Evolutionary conservation across 129 eudicot species (phyloP).

Genomic region (Pittosporum tobira): DNA sequence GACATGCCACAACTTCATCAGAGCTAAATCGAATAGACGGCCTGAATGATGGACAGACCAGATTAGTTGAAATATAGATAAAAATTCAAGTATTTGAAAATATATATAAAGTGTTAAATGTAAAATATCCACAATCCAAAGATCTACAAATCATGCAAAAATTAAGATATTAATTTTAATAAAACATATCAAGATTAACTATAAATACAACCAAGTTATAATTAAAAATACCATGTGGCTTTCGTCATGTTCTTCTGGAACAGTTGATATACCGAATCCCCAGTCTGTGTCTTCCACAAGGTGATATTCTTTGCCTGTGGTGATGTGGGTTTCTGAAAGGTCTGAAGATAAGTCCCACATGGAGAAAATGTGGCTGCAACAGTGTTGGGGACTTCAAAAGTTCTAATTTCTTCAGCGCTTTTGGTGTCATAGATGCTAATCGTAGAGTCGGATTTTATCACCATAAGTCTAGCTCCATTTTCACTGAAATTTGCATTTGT

Average conservation of each 20-base stretch:
- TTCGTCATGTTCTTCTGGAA: conserved; percentile 84
- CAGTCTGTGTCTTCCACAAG: conserved; percentile 59
- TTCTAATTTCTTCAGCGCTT: conserved; percentile 43
- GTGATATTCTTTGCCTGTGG: conserved; percentile 77
- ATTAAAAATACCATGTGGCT: conserved; percentile 53
- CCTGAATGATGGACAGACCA: conserved; percentile 34
- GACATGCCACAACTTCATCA: conserved; percentile 80
- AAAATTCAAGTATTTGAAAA: not conserved
- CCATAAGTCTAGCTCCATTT: conserved; percentile 81
- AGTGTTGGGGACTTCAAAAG: conserved; percentile 46
- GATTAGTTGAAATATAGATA: not conserved
- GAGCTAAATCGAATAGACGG: conserved; percentile 60
- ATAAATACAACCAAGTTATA: no score
- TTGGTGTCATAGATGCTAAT: conserved; percentile 61
- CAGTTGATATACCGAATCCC: conserved; percentile 50
- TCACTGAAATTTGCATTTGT: conserved; percentile 67
- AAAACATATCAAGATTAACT: no score
- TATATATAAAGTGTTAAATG: not conserved
- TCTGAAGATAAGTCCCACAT: conserved; percentile 78
- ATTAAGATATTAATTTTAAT: no score
- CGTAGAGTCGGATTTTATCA: conserved; percentile 47
- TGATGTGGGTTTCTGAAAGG: conserved; percentile 59
- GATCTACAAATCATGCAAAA: not conserved
- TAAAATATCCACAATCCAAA: not conserved
- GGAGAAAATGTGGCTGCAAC: conserved; percentile 78